phyloP scores from a whole-genome alignment of 1,139 yeast genomes.

The Hanseniaspora sp. region DNA sequence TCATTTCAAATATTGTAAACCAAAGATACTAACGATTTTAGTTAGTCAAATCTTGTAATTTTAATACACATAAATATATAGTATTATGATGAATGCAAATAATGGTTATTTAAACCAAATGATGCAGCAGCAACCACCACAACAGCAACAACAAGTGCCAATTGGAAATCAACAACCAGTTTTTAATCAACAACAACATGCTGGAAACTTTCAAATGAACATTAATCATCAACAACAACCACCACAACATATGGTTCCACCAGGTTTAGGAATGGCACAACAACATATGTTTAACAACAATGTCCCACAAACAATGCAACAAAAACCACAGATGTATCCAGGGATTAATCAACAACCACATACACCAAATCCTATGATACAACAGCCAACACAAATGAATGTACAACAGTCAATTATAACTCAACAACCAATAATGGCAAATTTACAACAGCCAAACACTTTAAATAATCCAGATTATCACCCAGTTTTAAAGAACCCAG shows the following conservation, averaged over 20 bases:
- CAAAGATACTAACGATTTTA: too few species aligned
- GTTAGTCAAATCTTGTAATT: too few species aligned
- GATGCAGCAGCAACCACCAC: constrained; percentile 17
- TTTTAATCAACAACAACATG: constrained; percentile 20
- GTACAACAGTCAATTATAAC: not conserved
- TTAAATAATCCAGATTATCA: constrained; percentile 32
- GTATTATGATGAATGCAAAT: not conserved
- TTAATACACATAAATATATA: too few species aligned
- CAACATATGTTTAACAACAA: constrained; percentile 26
- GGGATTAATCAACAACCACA: constrained; percentile 4
- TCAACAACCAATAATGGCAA: constrained; percentile 5
- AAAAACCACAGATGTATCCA: constrained; percentile 9
- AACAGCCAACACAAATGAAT: constrained; percentile 19
- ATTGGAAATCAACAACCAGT: constrained; percentile 16
- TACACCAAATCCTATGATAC: constrained; percentile 13
- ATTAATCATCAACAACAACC: constrained; percentile 13
- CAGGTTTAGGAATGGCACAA: constrained; percentile 27
- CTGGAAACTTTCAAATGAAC: constrained; percentile 16
- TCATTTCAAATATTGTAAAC: too few species aligned
- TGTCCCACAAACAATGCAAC: constrained; percentile 20
- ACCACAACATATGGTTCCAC: constrained; percentile 16
- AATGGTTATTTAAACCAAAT: constrained; percentile 16
- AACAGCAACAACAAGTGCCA: constrained; percentile 17
- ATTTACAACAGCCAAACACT: constrained; percentile 22
- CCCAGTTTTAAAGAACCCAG: constrained; percentile 38